Evolutionary conservation across 169 alveolate species (phyloP).

Genomic region (Ichthyophthirius multifiliis): DNA sequence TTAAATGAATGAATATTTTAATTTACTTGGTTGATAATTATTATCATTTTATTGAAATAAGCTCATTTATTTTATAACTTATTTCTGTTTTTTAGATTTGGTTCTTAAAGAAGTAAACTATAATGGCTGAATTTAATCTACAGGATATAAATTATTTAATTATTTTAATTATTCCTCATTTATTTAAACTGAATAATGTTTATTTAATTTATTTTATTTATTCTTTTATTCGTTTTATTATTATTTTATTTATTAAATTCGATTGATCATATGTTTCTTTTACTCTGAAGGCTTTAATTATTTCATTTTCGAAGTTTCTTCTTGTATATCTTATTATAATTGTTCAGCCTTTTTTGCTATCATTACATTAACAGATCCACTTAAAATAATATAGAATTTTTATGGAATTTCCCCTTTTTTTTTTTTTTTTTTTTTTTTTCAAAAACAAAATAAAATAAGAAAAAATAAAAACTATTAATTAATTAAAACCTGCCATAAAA

Average conservation of each 20-base stretch:
- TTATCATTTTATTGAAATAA: too few relatives aligned
- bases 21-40: too few relatives aligned
- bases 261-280: background rate
- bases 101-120: too few relatives aligned
- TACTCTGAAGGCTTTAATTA: background rate
- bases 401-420: background rate
- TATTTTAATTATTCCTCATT: too few relatives aligned
- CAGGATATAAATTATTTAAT: too few relatives aligned
- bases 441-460: background rate
- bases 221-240: background rate
- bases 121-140: too few relatives aligned
- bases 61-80: too few relatives aligned
- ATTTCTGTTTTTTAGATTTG: too few relatives aligned
- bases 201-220: background rate
- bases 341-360: background rate
- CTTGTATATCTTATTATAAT: background rate
- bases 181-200: too few relatives aligned
- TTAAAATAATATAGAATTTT: background rate
- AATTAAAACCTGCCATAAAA: background rate
- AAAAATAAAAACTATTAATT: background rate
- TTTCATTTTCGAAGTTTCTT: background rate
- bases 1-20: too few relatives aligned
- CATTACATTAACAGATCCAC: slow-evolving; percentile 5
- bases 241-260: background rate
- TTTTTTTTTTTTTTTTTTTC: too few relatives aligned